Evolutionary conservation across 345 rosid genomes (phyloP).

Genomic region (Syzygium aromaticum): DNA sequence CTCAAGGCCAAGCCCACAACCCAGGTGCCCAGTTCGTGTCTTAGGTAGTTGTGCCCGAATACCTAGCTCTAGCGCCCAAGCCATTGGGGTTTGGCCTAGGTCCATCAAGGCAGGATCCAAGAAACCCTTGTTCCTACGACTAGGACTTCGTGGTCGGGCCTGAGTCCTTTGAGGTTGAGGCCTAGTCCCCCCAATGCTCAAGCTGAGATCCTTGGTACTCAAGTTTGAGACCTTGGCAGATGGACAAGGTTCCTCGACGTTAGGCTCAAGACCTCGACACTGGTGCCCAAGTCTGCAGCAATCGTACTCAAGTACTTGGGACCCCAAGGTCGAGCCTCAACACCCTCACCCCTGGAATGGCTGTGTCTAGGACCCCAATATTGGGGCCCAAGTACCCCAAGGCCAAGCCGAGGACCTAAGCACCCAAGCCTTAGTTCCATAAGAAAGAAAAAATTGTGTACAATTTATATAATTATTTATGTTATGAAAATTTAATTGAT

Average conservation of each 20-base stretch:
- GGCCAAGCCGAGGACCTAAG: background rate
- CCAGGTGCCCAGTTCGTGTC: background rate
- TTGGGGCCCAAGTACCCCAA: background rate
- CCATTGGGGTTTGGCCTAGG: background rate
- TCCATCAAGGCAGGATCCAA: background rate
- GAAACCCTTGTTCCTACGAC: background rate
- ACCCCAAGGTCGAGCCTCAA: background rate
- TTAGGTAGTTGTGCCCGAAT: no score
- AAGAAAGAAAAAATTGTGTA: no score
- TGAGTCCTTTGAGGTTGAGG: fast-evolving
- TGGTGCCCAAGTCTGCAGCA: background rate
- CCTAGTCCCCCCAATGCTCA: background rate
- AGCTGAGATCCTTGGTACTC: background rate
- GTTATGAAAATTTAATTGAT: background rate
- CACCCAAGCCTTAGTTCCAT: no score
- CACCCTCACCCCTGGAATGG: background rate
- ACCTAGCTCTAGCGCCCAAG: no score
- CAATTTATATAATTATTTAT: background rate
- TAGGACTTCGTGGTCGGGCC: fast-evolving
- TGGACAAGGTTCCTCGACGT: background rate
- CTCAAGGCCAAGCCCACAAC: background rate
- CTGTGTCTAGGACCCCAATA: background rate
- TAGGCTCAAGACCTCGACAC: background rate
- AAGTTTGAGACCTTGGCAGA: background rate
- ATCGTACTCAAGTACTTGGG: background rate